These are phyloP conservation scores for Powellomyces hirtus DNA, from an alignment of 192 early-diverging fungal species.

Conservation along the genomic window DNA sequence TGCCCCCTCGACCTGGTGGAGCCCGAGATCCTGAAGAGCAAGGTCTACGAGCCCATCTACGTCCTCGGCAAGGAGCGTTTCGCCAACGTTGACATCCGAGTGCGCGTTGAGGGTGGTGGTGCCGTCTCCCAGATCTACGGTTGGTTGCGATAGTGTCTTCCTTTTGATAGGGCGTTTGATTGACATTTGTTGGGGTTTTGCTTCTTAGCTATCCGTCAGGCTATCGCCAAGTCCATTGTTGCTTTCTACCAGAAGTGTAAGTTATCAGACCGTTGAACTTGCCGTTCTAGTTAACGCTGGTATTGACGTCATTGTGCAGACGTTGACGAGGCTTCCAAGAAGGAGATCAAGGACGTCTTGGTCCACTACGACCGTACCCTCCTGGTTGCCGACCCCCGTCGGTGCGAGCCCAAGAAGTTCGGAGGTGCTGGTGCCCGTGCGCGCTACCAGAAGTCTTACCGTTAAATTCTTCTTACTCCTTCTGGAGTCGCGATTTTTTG, in stretches of 20 bases:
- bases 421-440: conserved; percentile 99
- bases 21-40: conserved; percentile 95
- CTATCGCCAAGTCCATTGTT: conserved; percentile 98
- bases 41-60: conserved; percentile 98
- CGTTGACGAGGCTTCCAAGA: conserved; percentile 99
- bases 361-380: conserved; percentile 94
- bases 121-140: conserved; percentile 94
- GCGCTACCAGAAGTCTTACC: conserved; percentile 72
- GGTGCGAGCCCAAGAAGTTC: conserved; percentile 99
- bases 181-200: conserved; percentile 5
- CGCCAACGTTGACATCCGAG: conserved; percentile 93
- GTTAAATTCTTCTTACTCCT: conserved; percentile 47
- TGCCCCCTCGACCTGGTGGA: conserved; percentile 93
- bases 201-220: conserved; percentile 85
- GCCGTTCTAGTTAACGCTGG: too few relatives aligned
- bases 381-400: conserved; percentile 97
- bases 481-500: too few relatives aligned
- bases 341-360: conserved; percentile 95
- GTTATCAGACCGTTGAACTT: too few relatives aligned
- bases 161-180: background rate
- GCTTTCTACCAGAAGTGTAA: conserved; percentile 98
- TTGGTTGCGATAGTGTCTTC: conserved; percentile 13
- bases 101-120: conserved; percentile 97
- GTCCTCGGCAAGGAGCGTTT: conserved; percentile 96
- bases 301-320: too few relatives aligned